Conservation (phyloP, 2,329 filamentous ascomycete species). For the Sphaerostilbella broomeana region DNA sequence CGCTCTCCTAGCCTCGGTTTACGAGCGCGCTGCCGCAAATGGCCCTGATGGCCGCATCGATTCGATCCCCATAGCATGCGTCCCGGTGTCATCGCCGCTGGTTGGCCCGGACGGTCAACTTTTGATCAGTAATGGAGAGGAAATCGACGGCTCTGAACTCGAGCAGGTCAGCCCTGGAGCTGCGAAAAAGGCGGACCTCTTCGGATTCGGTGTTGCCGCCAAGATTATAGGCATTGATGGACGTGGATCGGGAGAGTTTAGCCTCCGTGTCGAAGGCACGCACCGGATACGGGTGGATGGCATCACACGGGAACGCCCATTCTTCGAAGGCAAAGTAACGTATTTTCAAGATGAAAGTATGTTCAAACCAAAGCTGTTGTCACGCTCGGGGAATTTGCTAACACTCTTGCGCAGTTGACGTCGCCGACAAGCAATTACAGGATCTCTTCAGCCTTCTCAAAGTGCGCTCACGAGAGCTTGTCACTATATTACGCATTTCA, state of each 20-base stretch:
- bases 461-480: constrained; percentile 75
- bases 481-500: constrained; percentile 76
- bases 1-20: constrained; percentile 77
- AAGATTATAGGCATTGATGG: constrained; percentile 75
- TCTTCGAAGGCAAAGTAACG: constrained; percentile 75
- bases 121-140: constrained; percentile 60
- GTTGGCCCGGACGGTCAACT: constrained; percentile 69
- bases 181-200: constrained; percentile 66
- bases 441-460: constrained; percentile 76
- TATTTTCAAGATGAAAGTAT: constrained; percentile 64
- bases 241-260: constrained; percentile 67
- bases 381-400: neutral
- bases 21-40: constrained; percentile 66
- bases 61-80: constrained; percentile 73
- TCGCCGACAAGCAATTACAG: constrained; percentile 54
- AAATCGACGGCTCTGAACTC: constrained; percentile 37
- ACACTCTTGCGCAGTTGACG: constrained; percentile 19
- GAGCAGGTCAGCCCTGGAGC: constrained; percentile 50
- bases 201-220: constrained; percentile 72
- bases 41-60: constrained; percentile 58
- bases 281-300: constrained; percentile 65
- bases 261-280: constrained; percentile 78
- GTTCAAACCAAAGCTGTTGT: too few species aligned
- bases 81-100: constrained; percentile 72
- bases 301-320: constrained; percentile 66